Evolutionary conservation across 2,329 filamentous ascomycete species (phyloP).

Genomic region (Fusarium cyanostomum): DNA sequence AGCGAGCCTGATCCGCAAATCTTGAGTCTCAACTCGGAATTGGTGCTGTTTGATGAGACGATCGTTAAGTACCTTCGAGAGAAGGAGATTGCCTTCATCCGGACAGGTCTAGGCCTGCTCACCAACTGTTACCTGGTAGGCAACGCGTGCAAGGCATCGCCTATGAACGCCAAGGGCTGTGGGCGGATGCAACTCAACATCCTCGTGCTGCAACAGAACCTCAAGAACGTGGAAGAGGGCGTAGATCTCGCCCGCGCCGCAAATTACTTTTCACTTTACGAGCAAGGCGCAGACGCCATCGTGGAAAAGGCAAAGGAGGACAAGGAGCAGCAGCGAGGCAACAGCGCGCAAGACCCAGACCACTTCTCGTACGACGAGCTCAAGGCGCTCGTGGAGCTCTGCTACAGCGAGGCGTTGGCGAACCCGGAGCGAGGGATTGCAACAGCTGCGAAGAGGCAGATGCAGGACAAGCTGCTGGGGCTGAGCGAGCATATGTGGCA

Average conservation of each 20-base stretch:
- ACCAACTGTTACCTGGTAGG: slow-evolving; percentile 82
- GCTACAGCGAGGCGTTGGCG: slow-evolving; percentile 72
- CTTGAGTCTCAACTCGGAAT: slow-evolving; percentile 81
- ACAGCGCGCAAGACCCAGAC: slow-evolving; percentile 49
- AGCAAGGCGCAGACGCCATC: slow-evolving; percentile 70
- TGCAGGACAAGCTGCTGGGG: slow-evolving; percentile 75
- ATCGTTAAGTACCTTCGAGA: slow-evolving; percentile 76
- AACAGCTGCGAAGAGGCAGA: slow-evolving; percentile 71
- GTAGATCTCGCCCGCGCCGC: slow-evolving; percentile 71
- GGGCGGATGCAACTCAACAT: slow-evolving; percentile 94
- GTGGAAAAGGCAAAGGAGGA: slow-evolving; percentile 67
- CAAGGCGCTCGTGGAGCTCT: slow-evolving; percentile 72
- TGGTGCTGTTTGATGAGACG: slow-evolving; percentile 89
- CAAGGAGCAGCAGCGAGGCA: slow-evolving; percentile 49
- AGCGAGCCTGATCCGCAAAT: slow-evolving; percentile 82
- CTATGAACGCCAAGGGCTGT: slow-evolving; percentile 86
- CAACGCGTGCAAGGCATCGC: slow-evolving; percentile 74
- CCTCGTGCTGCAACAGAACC: slow-evolving; percentile 92
- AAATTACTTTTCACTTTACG: slow-evolving; percentile 76
- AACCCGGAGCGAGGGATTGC: slow-evolving; percentile 75
- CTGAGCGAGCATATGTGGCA: slow-evolving; percentile 80
- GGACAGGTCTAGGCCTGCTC: slow-evolving; percentile 77
- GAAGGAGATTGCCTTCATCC: slow-evolving; percentile 78
- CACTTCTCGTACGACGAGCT: slow-evolving; percentile 73
- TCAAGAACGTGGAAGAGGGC: slow-evolving; percentile 87